These are phyloP conservation scores for Spergularia marina DNA, from an alignment of 148 eudicot species.

Conservation along the genomic window DNA sequence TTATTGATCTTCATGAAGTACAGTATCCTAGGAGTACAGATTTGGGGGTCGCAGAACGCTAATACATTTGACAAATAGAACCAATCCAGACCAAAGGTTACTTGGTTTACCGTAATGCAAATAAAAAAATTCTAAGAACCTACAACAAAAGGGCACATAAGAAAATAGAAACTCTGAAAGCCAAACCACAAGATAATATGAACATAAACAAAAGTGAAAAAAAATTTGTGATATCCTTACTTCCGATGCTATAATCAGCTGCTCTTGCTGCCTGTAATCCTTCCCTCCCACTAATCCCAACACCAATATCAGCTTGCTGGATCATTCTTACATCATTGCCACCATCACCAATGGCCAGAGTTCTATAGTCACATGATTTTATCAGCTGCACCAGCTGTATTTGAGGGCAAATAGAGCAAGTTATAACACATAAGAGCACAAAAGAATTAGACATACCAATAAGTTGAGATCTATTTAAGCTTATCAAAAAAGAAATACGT, in stretches of 20 bases:
- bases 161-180: constrained; percentile 2
- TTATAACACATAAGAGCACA: neutral
- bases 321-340: constrained; percentile 99
- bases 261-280: constrained; percentile 99
- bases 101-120: too few relatives aligned
- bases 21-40: too few relatives aligned
- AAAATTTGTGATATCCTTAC: constrained; percentile 42
- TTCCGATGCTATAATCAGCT: constrained; percentile 99
- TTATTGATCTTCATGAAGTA: too few relatives aligned
- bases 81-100: too few relatives aligned
- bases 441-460: neutral
- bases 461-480: neutral
- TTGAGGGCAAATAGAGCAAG: constrained; percentile 1
- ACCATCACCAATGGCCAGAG: constrained; percentile 98
- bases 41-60: too few relatives aligned
- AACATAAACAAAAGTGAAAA: constrained; percentile 5
- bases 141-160: constrained; percentile 5
- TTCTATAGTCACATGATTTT: constrained; percentile 87
- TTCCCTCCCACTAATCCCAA: constrained; percentile 99
- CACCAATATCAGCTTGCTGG: constrained; percentile 99
- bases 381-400: constrained; percentile 87
- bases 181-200: neutral
- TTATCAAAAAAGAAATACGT: neutral
- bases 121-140: neutral
- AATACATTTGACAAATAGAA: too few relatives aligned